Base-by-base conservation (phyloP, 257 asterid genomes). In the Solanum sparsipilum region DNA sequence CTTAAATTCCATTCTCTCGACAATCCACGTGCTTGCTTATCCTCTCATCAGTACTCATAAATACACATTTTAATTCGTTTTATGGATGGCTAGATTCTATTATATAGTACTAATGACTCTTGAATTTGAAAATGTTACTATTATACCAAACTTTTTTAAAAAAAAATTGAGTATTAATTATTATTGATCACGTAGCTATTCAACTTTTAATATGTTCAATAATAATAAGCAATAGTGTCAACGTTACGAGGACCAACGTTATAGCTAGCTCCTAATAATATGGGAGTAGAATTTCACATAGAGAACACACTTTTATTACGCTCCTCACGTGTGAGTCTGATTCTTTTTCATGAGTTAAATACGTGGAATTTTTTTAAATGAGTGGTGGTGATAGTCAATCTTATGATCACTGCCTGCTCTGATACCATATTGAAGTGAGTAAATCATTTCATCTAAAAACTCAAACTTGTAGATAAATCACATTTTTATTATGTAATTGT, bases 401-500 rank as follows among this genome's bases (percentile, higher is more conserved):
- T 44, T 3, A 44, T 1, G 5, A 44, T 0, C 23, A 0, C 0
- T 48, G 3, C 1, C 0, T 48, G 4, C n/a, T 52, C n/a, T 18
- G 23, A 52, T 52, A 52, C 4, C 0, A 52, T 18, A 52, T 52
- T 16, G 3, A 52, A 52, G 23, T 6, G 23, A 2, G n/a, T 52
- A 52, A 18, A 18, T 2, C n/a, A 52, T 6, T 52, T 52, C 0
- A 52, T 52, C 23, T 52, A 18, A 52, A 6, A 52, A 52, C 63
- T 52, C 8, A 6, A 52, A 0, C 0, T 2, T 0, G 8, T 52
- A 6, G 9, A 6, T 3, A 52, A 52, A 52, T 2, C 3, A 16
- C 4, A 52, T 16, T 52, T 52, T 52, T 16, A 16, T 52, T 52
- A 52, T 16, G 7, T 52, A 52, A 18, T 52, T 52, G 4, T 52